Evolutionary conservation across 768 basidiomycete species (phyloP).

Genomic region (Lentinula sp.): DNA sequence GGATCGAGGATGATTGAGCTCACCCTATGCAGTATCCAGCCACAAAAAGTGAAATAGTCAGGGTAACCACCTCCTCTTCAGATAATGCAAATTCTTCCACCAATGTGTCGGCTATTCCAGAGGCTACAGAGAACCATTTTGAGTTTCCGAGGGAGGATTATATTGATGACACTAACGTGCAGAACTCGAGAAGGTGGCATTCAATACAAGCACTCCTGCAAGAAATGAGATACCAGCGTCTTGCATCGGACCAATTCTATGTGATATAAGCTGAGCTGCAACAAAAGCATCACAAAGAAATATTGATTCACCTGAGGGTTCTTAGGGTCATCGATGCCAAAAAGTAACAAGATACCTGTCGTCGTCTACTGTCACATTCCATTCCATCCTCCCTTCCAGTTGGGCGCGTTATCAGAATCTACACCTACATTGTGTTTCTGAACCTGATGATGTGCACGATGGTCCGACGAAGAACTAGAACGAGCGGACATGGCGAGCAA

Average conservation of each 20-base stretch:
- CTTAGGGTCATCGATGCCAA: conserved; percentile 32
- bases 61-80: conserved; percentile 41
- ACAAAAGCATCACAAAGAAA: neutral
- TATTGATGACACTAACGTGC: conserved; percentile 29
- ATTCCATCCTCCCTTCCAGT: neutral
- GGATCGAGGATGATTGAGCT: neutral
- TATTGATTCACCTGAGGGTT: conserved; percentile 39
- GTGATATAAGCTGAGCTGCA: neutral
- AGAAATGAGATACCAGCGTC: conserved; percentile 45
- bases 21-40: conserved; percentile 62
- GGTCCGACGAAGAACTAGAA: neutral
- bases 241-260: conserved; percentile 44
- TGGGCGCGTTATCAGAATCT: neutral
- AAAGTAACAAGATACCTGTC: conserved; percentile 31
- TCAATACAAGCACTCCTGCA: conserved; percentile 45
- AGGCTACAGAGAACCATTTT: conserved; percentile 22
- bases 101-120: conserved; percentile 39
- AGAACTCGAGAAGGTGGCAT: conserved; percentile 59
- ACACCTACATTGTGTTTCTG: neutral
- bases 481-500: neutral
- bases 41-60: conserved; percentile 59
- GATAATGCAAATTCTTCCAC: conserved; percentile 43
- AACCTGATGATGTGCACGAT: neutral
- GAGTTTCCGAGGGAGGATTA: neutral
- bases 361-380: neutral